Percentiles rank a stretch among this genome's conserved stretches.
phyloP scores from a whole-genome alignment of 306 rosid species.

The Boehmeria nivea region DNA sequence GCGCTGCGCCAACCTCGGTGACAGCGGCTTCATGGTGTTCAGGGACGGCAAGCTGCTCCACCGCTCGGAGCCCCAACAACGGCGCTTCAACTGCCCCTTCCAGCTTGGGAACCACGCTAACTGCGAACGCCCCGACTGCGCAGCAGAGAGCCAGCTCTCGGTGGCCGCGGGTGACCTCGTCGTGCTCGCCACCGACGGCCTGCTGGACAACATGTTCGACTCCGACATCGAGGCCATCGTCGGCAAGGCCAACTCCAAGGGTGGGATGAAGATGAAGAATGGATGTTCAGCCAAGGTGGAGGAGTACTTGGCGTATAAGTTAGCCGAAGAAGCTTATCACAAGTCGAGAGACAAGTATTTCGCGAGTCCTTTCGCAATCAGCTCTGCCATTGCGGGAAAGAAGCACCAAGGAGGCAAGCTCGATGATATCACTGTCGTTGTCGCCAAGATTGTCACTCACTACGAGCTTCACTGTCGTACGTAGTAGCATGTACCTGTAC shows the following conservation, averaged over 20 bases:
- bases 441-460: no score
- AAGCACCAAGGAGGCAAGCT: no score
- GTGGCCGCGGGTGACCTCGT: background rate
- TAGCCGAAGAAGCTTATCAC: no score
- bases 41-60: background rate
- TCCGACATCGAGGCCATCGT: background rate
- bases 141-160: background rate
- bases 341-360: no score
- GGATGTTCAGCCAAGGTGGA: no score
- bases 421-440: no score
- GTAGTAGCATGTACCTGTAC: no score
- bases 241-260: no score
- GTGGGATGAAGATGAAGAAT: background rate
- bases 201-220: background rate
- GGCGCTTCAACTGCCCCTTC: background rate
- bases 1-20: background rate
- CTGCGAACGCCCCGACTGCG: background rate
- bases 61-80: background rate
- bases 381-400: no score
- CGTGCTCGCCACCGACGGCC: constrained; percentile 1
- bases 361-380: no score
- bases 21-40: constrained; percentile 15
- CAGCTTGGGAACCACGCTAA: background rate
- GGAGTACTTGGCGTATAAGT: no score
- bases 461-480: no score